Conservation (phyloP, 345 rosid genomes). For the Syzygium oleosum region DNA sequence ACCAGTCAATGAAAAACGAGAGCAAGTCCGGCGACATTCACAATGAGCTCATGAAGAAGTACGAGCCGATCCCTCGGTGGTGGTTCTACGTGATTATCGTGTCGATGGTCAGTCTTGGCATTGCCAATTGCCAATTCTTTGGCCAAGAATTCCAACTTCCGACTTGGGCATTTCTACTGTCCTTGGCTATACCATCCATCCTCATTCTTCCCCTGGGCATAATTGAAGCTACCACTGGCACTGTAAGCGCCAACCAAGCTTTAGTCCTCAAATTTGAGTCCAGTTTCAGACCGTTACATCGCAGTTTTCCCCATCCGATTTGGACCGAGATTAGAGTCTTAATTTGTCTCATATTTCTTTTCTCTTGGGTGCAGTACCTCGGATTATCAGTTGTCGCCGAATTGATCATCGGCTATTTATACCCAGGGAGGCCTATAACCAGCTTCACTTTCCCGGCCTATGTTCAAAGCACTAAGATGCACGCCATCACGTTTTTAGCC, state of each 20-base stretch:
- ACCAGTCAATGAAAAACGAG: neutral
- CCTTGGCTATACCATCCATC: constrained; percentile 13
- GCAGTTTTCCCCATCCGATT: neutral
- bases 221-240: constrained; percentile 26
- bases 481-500: constrained; percentile 25
- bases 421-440: constrained; percentile 19
- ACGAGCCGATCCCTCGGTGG: constrained; percentile 29
- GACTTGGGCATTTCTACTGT: constrained; percentile 33
- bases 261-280: neutral
- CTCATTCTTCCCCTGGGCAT: constrained; percentile 28
- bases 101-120: neutral
- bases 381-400: constrained; percentile 2
- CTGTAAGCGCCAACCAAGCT: constrained; percentile 3
- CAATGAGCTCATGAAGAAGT: constrained; percentile 32
- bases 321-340: neutral
- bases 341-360: neutral
- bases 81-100: constrained; percentile 20
- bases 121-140: constrained; percentile 17
- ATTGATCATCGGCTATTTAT: constrained; percentile 5
- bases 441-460: constrained; percentile 40
- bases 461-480: constrained; percentile 35
- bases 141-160: constrained; percentile 24
- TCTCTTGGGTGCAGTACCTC: neutral
- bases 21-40: constrained; percentile 18
- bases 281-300: neutral